Evolutionary conservation across 768 basidiomycete genomes (phyloP).

Genomic region (Boletus reticulatus): DNA sequence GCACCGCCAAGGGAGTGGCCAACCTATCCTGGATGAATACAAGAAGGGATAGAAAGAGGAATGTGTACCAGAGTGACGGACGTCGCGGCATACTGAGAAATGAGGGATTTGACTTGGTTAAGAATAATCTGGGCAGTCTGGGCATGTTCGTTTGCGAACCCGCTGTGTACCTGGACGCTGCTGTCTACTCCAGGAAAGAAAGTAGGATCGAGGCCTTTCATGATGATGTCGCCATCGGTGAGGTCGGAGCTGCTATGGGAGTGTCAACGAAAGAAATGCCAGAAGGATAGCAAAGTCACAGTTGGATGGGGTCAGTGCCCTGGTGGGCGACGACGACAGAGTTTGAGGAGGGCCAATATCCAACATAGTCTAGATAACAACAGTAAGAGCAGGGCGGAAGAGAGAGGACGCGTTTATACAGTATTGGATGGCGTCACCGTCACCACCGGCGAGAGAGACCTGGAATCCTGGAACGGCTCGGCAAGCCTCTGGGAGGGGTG

Average conservation of each 20-base stretch:
- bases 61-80: slow-evolving; percentile 41
- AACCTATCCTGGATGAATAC: slow-evolving; percentile 24
- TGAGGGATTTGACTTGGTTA: slow-evolving; percentile 39
- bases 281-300: slow-evolving; percentile 36
- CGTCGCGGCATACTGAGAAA: slow-evolving; percentile 36
- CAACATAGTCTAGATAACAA: slow-evolving; percentile 45
- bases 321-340: slow-evolving; percentile 60
- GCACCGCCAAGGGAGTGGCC: slow-evolving; percentile 55
- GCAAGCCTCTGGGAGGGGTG: slow-evolving; percentile 23
- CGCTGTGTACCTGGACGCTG: slow-evolving; percentile 47
- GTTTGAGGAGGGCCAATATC: slow-evolving; percentile 49
- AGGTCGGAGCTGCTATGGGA: slow-evolving; percentile 44
- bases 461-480: slow-evolving; percentile 43
- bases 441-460: slow-evolving; percentile 43
- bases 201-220: slow-evolving; percentile 37
- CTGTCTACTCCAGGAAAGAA: slow-evolving; percentile 56
- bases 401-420: slow-evolving; percentile 33
- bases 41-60: neutral
- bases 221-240: slow-evolving; percentile 46
- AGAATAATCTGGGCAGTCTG: slow-evolving; percentile 45
- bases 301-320: slow-evolving; percentile 54
- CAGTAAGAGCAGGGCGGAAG: neutral
- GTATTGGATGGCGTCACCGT: slow-evolving; percentile 46
- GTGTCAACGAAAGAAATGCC: neutral
- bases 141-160: slow-evolving; percentile 53